Evolutionary conservation across 805 yeast genomes (phyloP).

Genomic region (Saturnispora gosingensis): DNA sequence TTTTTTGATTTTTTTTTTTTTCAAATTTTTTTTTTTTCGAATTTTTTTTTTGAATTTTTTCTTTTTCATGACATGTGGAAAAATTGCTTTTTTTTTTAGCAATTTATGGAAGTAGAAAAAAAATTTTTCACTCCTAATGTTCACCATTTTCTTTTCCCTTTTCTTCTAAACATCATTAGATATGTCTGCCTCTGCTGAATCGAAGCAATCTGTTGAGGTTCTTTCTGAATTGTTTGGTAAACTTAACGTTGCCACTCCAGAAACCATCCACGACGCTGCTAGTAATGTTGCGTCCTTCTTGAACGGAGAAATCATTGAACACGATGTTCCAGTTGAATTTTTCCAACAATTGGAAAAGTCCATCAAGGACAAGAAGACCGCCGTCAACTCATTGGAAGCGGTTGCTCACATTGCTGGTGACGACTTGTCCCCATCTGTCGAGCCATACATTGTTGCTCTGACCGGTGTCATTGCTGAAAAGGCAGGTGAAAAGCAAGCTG

Average conservation of each 20-base stretch:
- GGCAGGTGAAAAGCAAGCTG: constrained; percentile 87
- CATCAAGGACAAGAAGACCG: constrained; percentile 72
- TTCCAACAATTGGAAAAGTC: constrained; percentile 68
- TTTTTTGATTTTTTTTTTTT: not conserved
- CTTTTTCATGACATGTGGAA: not conserved
- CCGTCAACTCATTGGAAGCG: constrained; percentile 78
- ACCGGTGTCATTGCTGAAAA: constrained; percentile 60
- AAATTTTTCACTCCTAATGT: constrained; percentile 1
- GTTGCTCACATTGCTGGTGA: constrained; percentile 76
- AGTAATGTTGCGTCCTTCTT: constrained; percentile 84
- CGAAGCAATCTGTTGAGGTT: constrained; percentile 64
- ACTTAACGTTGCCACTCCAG: constrained; percentile 80
- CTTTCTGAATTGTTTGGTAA: constrained; percentile 88
- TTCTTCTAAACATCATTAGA: constrained; percentile 1
- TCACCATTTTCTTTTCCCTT: not conserved
- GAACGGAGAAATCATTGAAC: constrained; percentile 96
- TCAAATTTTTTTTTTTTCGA: not conserved
- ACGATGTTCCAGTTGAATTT: constrained; percentile 90
- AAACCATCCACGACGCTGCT: constrained; percentile 79
- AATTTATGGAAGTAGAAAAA: not conserved
- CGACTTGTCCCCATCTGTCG: constrained; percentile 82
- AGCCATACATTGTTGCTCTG: constrained; percentile 85
- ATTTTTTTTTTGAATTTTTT: constrained; percentile 5
- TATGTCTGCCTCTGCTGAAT: constrained; percentile 39
- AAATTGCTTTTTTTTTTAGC: constrained; percentile 4